Evolutionary conservation across 129 eudicot genomes (phyloP).

Genomic region (Tanacetum coccineum): DNA sequence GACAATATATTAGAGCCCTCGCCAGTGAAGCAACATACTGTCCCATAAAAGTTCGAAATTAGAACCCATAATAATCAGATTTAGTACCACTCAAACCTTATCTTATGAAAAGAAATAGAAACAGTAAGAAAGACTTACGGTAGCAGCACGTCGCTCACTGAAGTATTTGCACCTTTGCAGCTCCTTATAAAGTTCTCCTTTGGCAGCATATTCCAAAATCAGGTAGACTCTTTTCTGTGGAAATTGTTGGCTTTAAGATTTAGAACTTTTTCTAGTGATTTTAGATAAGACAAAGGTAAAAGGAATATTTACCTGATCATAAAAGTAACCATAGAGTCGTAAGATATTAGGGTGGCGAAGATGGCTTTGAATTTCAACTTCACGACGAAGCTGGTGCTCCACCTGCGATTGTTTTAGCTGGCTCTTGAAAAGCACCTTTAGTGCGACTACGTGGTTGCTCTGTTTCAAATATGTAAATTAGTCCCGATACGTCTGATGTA

Average conservation of each 20-base stretch:
- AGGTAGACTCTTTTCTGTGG: constrained; percentile 79
- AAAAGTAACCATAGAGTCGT: constrained; percentile 78
- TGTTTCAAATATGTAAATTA: constrained; percentile 26
- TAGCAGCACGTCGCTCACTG: constrained; percentile 72
- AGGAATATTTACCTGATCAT: constrained; percentile 52
- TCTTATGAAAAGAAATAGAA: not conserved
- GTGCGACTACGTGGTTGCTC: constrained; percentile 82
- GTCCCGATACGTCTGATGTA: not conserved
- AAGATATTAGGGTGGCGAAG: constrained; percentile 80
- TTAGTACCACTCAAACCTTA: not conserved
- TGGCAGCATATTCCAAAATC: constrained; percentile 78
- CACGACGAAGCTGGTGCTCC: constrained; percentile 83
- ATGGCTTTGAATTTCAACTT: constrained; percentile 86
- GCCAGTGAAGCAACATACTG: constrained; percentile 94
- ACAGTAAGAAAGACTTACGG: constrained; percentile 42
- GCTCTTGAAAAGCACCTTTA: constrained; percentile 76
- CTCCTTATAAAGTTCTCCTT: constrained; percentile 83
- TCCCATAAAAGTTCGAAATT: constrained; percentile 3
- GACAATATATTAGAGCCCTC: constrained; percentile 86
- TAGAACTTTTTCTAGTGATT: not conserved
- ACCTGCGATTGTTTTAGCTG: constrained; percentile 87
- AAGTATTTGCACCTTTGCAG: constrained; percentile 76
- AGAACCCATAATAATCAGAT: not conserved
- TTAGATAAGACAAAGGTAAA: not conserved
- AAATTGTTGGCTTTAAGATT: not conserved